These are phyloP conservation scores for Candida taoyuanica DNA, from an alignment of 805 yeast species.

Conservation along the genomic window DNA sequence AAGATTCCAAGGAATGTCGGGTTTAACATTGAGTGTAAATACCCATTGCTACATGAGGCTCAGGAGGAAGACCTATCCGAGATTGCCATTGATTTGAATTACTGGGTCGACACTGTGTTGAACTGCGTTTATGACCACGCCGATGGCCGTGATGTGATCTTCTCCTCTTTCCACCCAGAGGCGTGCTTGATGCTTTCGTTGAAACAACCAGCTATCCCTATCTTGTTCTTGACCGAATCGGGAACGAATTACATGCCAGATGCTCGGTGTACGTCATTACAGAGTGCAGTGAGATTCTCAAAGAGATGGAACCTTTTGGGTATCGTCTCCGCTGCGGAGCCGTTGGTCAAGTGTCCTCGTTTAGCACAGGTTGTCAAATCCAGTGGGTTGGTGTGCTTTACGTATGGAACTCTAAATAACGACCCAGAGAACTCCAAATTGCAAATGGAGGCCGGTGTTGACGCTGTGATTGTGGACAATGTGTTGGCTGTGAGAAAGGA, in stretches of 20 bases:
- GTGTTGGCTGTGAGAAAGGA: conserved; percentile 91
- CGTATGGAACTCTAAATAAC: conserved; percentile 83
- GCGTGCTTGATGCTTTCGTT: conserved; percentile 78
- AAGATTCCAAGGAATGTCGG: conserved; percentile 83
- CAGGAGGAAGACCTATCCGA: conserved; percentile 85
- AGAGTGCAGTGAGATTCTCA: conserved; percentile 87
- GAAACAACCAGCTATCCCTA: conserved; percentile 92
- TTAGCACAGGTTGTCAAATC: conserved; percentile 88
- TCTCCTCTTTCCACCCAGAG: conserved; percentile 94
- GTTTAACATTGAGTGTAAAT: conserved; percentile 90
- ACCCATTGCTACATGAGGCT: conserved; percentile 93
- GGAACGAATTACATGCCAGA: conserved; percentile 89
- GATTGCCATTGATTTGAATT: conserved; percentile 75
- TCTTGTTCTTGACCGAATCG: conserved; percentile 82
- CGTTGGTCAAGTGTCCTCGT: conserved; percentile 85
- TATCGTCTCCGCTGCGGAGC: conserved; percentile 82
- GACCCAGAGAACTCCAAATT: conserved; percentile 76
- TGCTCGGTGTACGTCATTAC: conserved; percentile 79
- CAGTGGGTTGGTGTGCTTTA: conserved; percentile 87
- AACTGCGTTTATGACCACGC: conserved; percentile 73
- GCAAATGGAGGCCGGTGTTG: conserved; percentile 92
- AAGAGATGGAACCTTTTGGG: conserved; percentile 89
- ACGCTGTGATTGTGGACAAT: conserved; percentile 96
- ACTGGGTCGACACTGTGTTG: conserved; percentile 84
- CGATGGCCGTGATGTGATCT: conserved; percentile 77